Evolutionary conservation across 164 flowering plant species (phyloP), one percentile per base, ranked within the genome.

Genomic region (Santalum album): DNA sequence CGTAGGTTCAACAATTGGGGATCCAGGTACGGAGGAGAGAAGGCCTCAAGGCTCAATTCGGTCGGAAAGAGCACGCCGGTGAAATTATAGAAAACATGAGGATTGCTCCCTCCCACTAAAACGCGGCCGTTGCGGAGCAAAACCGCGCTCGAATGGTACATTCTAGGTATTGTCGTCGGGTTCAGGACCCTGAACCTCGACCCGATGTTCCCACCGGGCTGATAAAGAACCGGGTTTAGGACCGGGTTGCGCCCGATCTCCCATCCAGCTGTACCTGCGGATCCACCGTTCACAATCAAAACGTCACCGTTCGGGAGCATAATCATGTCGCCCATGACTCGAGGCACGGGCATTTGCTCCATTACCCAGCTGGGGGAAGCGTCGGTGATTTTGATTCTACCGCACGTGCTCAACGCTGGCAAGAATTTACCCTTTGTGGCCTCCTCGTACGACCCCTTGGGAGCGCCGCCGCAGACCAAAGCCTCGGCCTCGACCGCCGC

Each of bases 281-380:
- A 49, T 0, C 58, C 78, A 2, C 83, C 83, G 39, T 78, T 78
- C 20, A 78, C 73, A 24, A 78, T 64, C 60, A 73, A 47, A 19
- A 78, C 75, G 40, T 69, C 21, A 49, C 81, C 81, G 56, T 69
- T 67, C 0, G 86, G 86, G 5, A 80, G 66, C 25, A 78, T 20
- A 4, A 74, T 36, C 86, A 80, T 80, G 66, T 80, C 86, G 1
- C 83, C 78, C 83, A 80, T 76, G 53, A 69, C 72, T 24, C 84
- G 57, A 6, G 72, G 43, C 7, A n/a, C n/a, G 1, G 84, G 81
- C 80, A 76, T 76, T 0, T 70, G 69, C 57, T 79, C 81, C 79
- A 79, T 65, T n/a, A 49, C 69, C 84, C 84, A 79, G 3, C 40
- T 45, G 1, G 84, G 80, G 7, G 51, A 51, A 24, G 66, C 65